Conservation (phyloP, 495 filamentous ascomycete genomes). For the Filosporella fistucella region DNA sequence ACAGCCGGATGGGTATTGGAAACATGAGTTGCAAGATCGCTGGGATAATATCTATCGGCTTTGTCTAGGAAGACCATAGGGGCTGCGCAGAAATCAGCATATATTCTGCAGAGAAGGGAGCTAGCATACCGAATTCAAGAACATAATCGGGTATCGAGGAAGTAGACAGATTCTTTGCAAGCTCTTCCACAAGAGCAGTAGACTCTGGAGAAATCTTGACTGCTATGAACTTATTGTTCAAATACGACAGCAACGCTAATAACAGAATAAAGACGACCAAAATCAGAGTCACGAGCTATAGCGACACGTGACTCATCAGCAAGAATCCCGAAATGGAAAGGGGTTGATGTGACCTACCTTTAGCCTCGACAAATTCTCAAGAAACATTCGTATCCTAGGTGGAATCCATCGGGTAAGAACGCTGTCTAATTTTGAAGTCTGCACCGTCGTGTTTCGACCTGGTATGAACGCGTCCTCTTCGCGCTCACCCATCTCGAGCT, state of each 20-base stretch:
- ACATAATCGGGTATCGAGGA: slow-evolving; percentile 9
- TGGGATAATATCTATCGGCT: slow-evolving; percentile 82
- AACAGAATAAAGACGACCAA: background rate
- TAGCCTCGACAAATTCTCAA: slow-evolving; percentile 1
- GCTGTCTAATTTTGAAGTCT: background rate
- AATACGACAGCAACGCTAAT: slow-evolving; percentile 4
- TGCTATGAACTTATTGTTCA: background rate
- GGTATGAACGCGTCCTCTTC: slow-evolving; percentile 10
- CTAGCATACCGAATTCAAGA: slow-evolving; percentile 1
- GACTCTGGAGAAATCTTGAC: slow-evolving; percentile 1
- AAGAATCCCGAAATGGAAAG: no score
- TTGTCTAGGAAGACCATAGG: slow-evolving; percentile 89
- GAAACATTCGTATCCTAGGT: background rate
- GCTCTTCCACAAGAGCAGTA: background rate
- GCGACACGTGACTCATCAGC: slow-evolving; percentile 9
- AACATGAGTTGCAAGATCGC: slow-evolving; percentile 83
- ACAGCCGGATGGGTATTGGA: slow-evolving; percentile 68
- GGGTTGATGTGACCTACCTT: slow-evolving; percentile 1
- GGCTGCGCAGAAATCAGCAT: slow-evolving; percentile 34
- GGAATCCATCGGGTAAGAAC: slow-evolving; percentile 3
- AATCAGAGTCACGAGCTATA: slow-evolving; percentile 4
- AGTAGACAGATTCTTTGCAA: background rate
- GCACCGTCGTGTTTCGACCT: background rate
- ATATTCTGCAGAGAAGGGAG: background rate
- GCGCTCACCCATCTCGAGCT: slow-evolving; percentile 3